phyloP scores from a whole-genome alignment of 1,284 basidiomycete genomes.

The Papiliotrema terrestris region DNA sequence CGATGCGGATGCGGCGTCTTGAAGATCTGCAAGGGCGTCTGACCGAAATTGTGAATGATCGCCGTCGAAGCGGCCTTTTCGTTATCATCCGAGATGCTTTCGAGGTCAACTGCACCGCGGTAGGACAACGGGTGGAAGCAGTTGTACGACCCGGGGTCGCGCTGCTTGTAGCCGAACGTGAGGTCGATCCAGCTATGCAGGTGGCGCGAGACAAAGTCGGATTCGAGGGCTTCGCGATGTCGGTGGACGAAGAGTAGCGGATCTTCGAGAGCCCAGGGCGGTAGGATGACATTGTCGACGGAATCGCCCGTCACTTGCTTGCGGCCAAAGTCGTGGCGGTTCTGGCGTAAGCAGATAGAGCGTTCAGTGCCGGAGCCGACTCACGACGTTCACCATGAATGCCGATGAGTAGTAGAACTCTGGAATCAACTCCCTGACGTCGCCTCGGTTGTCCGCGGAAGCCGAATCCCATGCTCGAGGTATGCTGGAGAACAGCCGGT shows the following conservation, averaged over 20 bases:
- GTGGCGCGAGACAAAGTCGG: slow-evolving; percentile 78
- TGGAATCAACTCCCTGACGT: slow-evolving; percentile 90
- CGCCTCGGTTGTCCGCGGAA: slow-evolving; percentile 78
- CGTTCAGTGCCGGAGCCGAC: slow-evolving; percentile 54
- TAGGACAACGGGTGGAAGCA: slow-evolving; percentile 94
- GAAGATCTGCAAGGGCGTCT: slow-evolving; percentile 88
- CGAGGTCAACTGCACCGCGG: slow-evolving; percentile 85
- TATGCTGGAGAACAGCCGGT: slow-evolving; percentile 82
- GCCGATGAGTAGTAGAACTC: slow-evolving; percentile 70
- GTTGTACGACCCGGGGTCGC: slow-evolving; percentile 73
- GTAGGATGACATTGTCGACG: slow-evolving; percentile 84
- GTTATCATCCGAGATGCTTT: slow-evolving; percentile 75
- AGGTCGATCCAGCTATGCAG: slow-evolving; percentile 91
- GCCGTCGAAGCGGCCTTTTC: slow-evolving; percentile 89
- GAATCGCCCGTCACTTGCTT: slow-evolving; percentile 75
- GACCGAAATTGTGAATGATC: slow-evolving; percentile 93
- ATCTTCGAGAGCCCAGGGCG: slow-evolving; percentile 85
- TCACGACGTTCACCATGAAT: slow-evolving; percentile 54
- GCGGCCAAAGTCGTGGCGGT: slow-evolving; percentile 76
- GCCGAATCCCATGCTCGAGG: slow-evolving; percentile 79
- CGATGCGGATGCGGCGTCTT: slow-evolving; percentile 72
- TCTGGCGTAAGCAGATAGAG: slow-evolving; percentile 58
- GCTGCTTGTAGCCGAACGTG: slow-evolving; percentile 74
- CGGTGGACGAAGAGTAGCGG: slow-evolving; percentile 76
- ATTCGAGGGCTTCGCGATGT: slow-evolving; percentile 85